These are phyloP conservation scores for Aspergillus oerlinghausenensis DNA, from an alignment of 2,329 filamentous ascomycete species.

Conservation along the genomic window DNA sequence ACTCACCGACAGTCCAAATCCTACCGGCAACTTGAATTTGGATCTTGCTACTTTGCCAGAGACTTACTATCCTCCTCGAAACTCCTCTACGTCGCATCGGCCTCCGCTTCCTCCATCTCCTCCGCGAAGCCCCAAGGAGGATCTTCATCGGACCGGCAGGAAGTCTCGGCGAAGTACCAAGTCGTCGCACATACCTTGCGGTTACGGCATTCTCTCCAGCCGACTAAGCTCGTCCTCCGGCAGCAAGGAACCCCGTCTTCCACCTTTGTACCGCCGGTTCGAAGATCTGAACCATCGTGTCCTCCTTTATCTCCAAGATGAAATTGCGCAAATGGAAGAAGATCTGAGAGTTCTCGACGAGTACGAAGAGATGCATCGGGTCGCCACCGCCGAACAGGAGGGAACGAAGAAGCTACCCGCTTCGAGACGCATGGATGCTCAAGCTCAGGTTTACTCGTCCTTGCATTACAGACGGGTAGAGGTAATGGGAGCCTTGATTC, in stretches of 20 bases:
- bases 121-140: constrained; percentile 30
- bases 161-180: constrained; percentile 21
- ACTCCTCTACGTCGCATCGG: constrained; percentile 16
- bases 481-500: constrained; percentile 51
- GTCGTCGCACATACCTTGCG: constrained; percentile 22
- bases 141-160: constrained; percentile 16
- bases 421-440: constrained; percentile 39
- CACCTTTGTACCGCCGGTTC: constrained; percentile 77
- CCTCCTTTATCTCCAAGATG: constrained; percentile 78
- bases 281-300: constrained; percentile 76
- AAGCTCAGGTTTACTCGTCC: constrained; percentile 49
- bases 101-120: constrained; percentile 29
- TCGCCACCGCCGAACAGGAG: constrained; percentile 28
- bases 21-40: constrained; percentile 21
- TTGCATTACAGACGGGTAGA: constrained; percentile 52
- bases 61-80: constrained; percentile 25
- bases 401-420: constrained; percentile 30
- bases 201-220: constrained; percentile 34
- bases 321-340: constrained; percentile 75
- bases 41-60: constrained; percentile 30
- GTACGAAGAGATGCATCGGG: constrained; percentile 41
- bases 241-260: constrained; percentile 24
- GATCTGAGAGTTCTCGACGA: constrained; percentile 68
- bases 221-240: constrained; percentile 26
- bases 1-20: constrained; percentile 17